These are phyloP conservation scores for Aspergillus caelatus DNA, from an alignment of 2,329 filamentous ascomycete species.

Conservation along the genomic window DNA sequence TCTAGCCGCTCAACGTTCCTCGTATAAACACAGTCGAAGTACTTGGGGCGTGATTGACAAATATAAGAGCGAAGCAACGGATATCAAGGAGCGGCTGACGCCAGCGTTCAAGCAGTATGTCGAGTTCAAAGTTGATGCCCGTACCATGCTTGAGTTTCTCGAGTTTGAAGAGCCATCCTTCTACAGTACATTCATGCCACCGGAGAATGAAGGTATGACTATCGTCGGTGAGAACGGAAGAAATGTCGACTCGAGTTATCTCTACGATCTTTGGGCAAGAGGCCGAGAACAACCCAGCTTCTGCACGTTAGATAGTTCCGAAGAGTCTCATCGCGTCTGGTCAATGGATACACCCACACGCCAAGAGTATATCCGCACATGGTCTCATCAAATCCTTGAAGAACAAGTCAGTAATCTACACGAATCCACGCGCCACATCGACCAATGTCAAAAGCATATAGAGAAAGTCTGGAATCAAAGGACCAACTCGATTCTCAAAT, in stretches of 20 bases:
- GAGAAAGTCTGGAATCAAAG: constrained; percentile 17
- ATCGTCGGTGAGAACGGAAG: neutral
- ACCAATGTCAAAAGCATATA: constrained; percentile 18
- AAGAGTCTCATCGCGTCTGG: constrained; percentile 54
- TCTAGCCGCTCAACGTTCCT: constrained; percentile 46
- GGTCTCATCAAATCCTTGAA: constrained; percentile 51
- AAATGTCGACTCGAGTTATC: neutral
- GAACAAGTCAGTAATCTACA: constrained; percentile 49
- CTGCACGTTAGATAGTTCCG: constrained; percentile 24
- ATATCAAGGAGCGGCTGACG: neutral
- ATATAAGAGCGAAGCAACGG: constrained; percentile 40
- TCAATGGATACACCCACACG: constrained; percentile 44
- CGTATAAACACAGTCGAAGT: constrained; percentile 33
- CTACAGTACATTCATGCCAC: neutral
- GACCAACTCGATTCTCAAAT: constrained; percentile 44
- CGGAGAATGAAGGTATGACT: neutral
- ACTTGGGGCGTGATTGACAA: constrained; percentile 49
- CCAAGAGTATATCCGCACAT: constrained; percentile 39
- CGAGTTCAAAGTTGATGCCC: constrained; percentile 10
- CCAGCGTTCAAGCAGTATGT: constrained; percentile 24
- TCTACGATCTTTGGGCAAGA: neutral
- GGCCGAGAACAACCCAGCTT: neutral
- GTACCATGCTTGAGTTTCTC: constrained; percentile 45
- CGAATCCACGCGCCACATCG: constrained; percentile 13
- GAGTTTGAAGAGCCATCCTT: constrained; percentile 24